A percentile compares a stretch with the other conserved stretches of the same genome.
These are phyloP conservation scores for Dothideomycetes sp. DNA, from an alignment of 2,329 filamentous ascomycete genomes.

Conservation along the genomic window DNA sequence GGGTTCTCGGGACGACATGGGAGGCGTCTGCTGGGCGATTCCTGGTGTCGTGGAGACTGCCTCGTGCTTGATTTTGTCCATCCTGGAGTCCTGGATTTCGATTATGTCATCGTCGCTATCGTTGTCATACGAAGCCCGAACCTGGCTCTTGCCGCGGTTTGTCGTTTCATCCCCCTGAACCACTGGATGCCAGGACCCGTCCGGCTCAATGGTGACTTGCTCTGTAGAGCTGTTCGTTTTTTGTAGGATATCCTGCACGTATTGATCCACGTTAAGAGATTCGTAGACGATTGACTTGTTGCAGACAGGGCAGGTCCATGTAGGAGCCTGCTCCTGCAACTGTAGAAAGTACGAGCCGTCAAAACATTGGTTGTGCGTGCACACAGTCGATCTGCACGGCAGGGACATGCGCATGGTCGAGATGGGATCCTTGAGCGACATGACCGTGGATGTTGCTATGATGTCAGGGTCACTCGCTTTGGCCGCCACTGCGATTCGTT, in stretches of 20 bases:
- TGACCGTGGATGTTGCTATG: slow-evolving; percentile 72
- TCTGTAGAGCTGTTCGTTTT: slow-evolving; percentile 62
- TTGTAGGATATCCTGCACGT: slow-evolving; percentile 76
- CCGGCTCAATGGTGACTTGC: slow-evolving; percentile 81
- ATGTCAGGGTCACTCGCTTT: slow-evolving; percentile 83
- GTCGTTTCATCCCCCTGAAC: slow-evolving; percentile 30
- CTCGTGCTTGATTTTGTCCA: slow-evolving; percentile 29
- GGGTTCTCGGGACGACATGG: slow-evolving; percentile 33
- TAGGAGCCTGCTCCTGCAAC: slow-evolving; percentile 88
- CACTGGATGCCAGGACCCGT: slow-evolving; percentile 61
- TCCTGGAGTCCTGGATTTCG: slow-evolving; percentile 29
- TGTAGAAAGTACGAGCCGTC: slow-evolving; percentile 88
- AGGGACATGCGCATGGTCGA: slow-evolving; percentile 72
- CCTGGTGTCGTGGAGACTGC: slow-evolving; percentile 20
- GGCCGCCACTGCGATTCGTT: slow-evolving; percentile 51
- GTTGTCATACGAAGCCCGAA: slow-evolving; percentile 22
- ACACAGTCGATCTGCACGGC: slow-evolving; percentile 69
- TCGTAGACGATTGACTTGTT: slow-evolving; percentile 74
- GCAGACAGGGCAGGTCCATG: slow-evolving; percentile 94
- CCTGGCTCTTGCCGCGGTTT: slow-evolving; percentile 21
- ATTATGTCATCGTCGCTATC: slow-evolving; percentile 34
- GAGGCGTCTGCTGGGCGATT: slow-evolving; percentile 29
- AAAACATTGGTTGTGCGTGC: slow-evolving; percentile 88
- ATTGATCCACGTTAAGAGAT: slow-evolving; percentile 76
- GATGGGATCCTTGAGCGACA: slow-evolving; percentile 87